Evolutionary conservation across 2,329 filamentous ascomycete species (phyloP).

Genomic region (Penicillium glabrum): DNA sequence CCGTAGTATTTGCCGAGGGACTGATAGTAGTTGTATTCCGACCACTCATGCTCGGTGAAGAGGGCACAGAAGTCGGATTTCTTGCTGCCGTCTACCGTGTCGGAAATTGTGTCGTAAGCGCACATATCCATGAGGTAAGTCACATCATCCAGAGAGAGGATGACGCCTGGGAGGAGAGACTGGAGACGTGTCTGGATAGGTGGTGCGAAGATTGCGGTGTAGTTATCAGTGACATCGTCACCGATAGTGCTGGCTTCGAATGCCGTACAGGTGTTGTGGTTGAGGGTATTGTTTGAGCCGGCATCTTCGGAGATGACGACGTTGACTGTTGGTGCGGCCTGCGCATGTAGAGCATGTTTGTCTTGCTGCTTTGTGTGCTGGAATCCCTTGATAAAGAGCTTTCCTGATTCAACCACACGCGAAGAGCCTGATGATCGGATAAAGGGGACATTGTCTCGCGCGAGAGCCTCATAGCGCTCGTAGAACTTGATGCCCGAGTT

Average conservation of each 20-base stretch:
- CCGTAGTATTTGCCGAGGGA: conserved; percentile 83
- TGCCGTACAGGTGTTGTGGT: conserved; percentile 67
- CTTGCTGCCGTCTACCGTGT: conserved; percentile 47
- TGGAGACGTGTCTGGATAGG: conserved; percentile 71
- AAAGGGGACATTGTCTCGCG: conserved; percentile 62
- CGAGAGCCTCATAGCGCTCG: conserved; percentile 66
- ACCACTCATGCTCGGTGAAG: conserved; percentile 74
- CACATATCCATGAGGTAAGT: conserved; percentile 85
- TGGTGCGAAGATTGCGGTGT: conserved; percentile 64
- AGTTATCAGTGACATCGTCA: conserved; percentile 55
- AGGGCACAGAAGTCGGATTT: conserved; percentile 73
- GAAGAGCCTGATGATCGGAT: conserved; percentile 68
- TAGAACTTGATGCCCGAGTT: conserved; percentile 77
- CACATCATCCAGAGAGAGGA: conserved; percentile 62
- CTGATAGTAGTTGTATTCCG: conserved; percentile 76
- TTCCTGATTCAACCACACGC: conserved; percentile 72
- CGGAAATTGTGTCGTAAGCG: conserved; percentile 76
- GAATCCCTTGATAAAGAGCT: conserved; percentile 75
- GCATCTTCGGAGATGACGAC: conserved; percentile 66
- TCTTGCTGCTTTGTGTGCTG: conserved; percentile 55
- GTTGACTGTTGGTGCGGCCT: conserved; percentile 59
- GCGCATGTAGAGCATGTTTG: conserved; percentile 37
- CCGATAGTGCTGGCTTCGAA: conserved; percentile 62
- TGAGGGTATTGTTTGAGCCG: conserved; percentile 76
- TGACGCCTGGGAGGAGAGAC: conserved; percentile 64